A percentile compares a stretch with the other conserved stretches of the same genome.
phyloP scores from a whole-genome alignment of 129 eudicot genomes.

The Flaveria brownii region DNA sequence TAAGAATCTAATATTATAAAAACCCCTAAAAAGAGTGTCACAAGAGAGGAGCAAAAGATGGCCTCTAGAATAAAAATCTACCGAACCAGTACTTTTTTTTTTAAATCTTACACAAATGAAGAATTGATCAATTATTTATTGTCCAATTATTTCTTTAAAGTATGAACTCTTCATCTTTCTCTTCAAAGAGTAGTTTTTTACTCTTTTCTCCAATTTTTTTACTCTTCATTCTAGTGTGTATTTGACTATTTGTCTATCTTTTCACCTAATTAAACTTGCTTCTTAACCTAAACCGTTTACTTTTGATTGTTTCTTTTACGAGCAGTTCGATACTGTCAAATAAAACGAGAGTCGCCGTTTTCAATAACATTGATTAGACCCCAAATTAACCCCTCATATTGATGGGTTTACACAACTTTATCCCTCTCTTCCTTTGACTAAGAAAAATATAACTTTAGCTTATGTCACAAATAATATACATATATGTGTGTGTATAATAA shows the following conservation, averaged over 20 bases:
- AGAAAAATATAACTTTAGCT: not conserved
- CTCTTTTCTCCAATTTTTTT: not conserved
- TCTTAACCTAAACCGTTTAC: constrained; percentile 5
- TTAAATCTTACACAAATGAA: not conserved
- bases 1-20: too few relatives aligned
- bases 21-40: too few relatives aligned
- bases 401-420: not conserved
- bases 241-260: too few relatives aligned
- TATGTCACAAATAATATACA: not conserved
- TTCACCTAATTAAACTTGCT: too few relatives aligned
- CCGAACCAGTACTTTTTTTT: not conserved
- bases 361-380: not conserved
- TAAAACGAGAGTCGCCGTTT: not conserved
- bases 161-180: not conserved
- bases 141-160: not conserved
- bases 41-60: too few relatives aligned
- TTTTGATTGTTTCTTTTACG: not conserved
- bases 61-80: not conserved
- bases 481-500: not conserved
- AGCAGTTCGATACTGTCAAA: not conserved
- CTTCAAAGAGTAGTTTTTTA: not conserved
- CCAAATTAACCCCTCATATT: not conserved
- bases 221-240: too few relatives aligned
- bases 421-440: not conserved
- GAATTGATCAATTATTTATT: too few relatives aligned